Evolutionary conservation across 2,329 filamentous ascomycete species (phyloP), one percentile per base, ranked within the genome.

Genomic region (Fusarium odoratissimum): DNA sequence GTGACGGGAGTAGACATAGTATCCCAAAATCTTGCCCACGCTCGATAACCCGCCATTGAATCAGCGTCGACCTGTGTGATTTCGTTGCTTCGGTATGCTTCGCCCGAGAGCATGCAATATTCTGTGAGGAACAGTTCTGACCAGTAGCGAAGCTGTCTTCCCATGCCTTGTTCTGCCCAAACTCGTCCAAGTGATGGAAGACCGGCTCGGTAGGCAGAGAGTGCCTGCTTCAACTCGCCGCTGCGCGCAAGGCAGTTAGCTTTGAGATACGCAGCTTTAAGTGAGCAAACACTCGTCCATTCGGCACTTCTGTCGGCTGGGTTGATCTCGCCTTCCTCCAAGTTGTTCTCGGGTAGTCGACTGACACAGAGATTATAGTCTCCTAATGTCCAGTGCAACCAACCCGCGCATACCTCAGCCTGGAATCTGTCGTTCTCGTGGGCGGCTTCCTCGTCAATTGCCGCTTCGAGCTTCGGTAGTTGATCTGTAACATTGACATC

Each of bases 281-380:
- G 85, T 33, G 92, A 88, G 82, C 94, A 97, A 25, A 96, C 92
- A 72, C 90, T 91, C 5, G 94, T 94, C 94, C 94, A 98, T 78
- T 91, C 89, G 5, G 89, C 88, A 19, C 89, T 82, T 46, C 86
- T 84, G 13, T 86, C 85, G n/a, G 84, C 81, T n/a, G 84, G 83
- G 51, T 88, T 86, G 61, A 91, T 80, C 42, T 85, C 83, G 33
- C 86, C 80, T 65, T 89, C 84, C 37, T 88, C 86, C 48, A 86
- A 84, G 51, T 88, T 87, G 56, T 90, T 88, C 64, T 85, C 86
- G 8, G 93, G 93, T 19, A 97, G 84, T 63, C 85, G 88, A 40
- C 84, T 83, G 16, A 75, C 69, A 60, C 45, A 89, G 82, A 41
- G 92, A 2, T 84, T 85, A 72, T 92, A 92, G 75, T 97, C 92